Evolutionary conservation across 345 rosid species (phyloP).

Genomic region (Eucalyptus curtisii): DNA sequence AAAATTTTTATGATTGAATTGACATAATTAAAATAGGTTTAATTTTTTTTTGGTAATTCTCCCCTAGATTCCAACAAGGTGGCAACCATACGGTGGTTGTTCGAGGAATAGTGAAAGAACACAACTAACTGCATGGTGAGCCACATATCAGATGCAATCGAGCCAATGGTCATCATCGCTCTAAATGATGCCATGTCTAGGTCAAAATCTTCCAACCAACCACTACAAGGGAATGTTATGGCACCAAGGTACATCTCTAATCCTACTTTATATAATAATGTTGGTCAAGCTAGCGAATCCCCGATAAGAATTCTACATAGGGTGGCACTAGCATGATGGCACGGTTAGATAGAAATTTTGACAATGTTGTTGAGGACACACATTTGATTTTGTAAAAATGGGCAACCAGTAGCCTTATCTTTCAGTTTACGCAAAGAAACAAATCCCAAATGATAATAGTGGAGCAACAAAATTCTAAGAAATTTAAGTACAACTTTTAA

Average conservation of each 20-base stretch:
- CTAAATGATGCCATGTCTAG: background rate
- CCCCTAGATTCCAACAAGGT: background rate
- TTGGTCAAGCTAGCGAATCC: background rate
- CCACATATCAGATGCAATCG: background rate
- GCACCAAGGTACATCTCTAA: background rate
- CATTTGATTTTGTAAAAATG: background rate
- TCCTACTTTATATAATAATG: background rate
- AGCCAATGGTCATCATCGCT: background rate
- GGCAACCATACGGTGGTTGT: background rate
- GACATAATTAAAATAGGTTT: accelerated
- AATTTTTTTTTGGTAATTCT: too few relatives aligned
- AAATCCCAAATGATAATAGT: background rate
- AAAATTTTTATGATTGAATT: too few relatives aligned
- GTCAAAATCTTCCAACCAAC: background rate
- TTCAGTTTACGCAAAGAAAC: background rate
- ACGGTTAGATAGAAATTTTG: background rate
- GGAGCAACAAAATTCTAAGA: background rate
- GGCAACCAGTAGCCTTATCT: background rate
- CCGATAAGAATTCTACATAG: background rate
- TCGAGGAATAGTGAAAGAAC: background rate
- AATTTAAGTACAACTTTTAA: background rate
- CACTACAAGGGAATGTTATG: background rate
- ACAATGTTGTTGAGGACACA: background rate
- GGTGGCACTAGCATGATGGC: background rate
- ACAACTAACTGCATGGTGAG: background rate